A percentile compares a stretch with the other conserved stretches of the same genome.
phyloP scores from a whole-genome alignment of 169 alveolate genomes.

The Plasmodium chabaudi region DNA sequence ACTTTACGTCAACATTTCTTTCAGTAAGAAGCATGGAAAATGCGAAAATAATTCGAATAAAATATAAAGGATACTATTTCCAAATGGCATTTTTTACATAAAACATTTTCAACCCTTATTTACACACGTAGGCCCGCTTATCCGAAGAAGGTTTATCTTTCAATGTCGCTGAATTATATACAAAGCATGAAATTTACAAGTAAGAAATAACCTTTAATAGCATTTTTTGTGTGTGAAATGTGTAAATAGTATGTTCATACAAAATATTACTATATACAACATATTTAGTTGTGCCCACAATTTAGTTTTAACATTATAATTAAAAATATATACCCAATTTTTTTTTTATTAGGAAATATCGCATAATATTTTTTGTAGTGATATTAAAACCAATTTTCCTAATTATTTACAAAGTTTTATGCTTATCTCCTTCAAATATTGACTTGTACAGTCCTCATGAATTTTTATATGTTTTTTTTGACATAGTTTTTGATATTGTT shows the following conservation, averaged over 20 bases:
- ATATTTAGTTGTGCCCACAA: background rate
- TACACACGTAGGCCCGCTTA: conserved; percentile 48
- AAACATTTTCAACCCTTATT: background rate
- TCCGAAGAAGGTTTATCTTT: conserved; percentile 71
- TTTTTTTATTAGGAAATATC: conserved; percentile 31
- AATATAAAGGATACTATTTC: background rate
- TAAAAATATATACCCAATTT: conserved; percentile 5
- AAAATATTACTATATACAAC: background rate
- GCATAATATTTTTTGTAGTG: conserved; percentile 67
- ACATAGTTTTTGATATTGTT: conserved; percentile 61
- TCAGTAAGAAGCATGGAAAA: conserved; percentile 21
- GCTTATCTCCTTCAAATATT: conserved; percentile 72
- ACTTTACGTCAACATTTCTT: conserved; percentile 66
- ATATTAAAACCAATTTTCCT: conserved; percentile 58
- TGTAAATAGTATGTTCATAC: background rate
- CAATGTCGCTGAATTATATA: conserved; percentile 68
- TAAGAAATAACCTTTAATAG: background rate
- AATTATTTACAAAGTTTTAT: conserved; percentile 60
- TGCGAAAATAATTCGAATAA: background rate
- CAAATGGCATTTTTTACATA: too few relatives aligned
- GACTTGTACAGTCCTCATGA: conserved; percentile 69
- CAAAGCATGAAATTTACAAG: conserved; percentile 67
- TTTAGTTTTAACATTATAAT: background rate
- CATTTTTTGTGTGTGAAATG: too few relatives aligned
- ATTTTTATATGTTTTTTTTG: conserved; percentile 64